These are phyloP conservation scores for Alternaria sp. DNA, from an alignment of 2,329 filamentous ascomycete species.

Conservation along the genomic window DNA sequence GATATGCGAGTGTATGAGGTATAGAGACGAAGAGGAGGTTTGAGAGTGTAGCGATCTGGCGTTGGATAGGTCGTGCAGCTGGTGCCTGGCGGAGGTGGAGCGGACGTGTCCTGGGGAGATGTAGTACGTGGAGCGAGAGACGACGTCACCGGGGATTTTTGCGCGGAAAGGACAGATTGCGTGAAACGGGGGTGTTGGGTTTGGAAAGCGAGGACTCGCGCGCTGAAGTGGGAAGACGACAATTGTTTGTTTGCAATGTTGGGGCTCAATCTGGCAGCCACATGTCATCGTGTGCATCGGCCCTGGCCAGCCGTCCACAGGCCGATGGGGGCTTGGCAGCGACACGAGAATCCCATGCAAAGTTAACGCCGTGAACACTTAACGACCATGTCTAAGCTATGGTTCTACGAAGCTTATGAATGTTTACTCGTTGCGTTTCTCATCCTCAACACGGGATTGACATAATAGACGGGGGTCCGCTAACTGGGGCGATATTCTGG, in stretches of 20 bases:
- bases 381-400: neutral
- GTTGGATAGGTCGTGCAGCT: constrained; percentile 13
- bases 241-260: constrained; percentile 18
- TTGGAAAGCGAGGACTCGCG: neutral
- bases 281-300: constrained; percentile 44
- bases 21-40: neutral
- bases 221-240: constrained; percentile 4
- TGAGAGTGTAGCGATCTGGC: constrained; percentile 8
- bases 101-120: constrained; percentile 9
- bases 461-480: too few species aligned
- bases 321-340: constrained; percentile 23
- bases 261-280: constrained; percentile 31
- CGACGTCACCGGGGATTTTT: constrained; percentile 21
- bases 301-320: constrained; percentile 27
- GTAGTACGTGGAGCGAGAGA: constrained; percentile 30
- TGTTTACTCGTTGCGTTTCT: neutral
- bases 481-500: neutral
- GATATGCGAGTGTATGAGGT: neutral
- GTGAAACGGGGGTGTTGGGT: neutral
- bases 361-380: neutral
- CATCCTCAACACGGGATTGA: neutral
- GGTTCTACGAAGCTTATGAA: neutral
- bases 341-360: neutral
- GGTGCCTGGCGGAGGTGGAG: constrained; percentile 31
- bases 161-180: constrained; percentile 20